Base-by-base conservation (phyloP, 352 stramenopile species). In the Nothophytophthora sp. region DNA sequence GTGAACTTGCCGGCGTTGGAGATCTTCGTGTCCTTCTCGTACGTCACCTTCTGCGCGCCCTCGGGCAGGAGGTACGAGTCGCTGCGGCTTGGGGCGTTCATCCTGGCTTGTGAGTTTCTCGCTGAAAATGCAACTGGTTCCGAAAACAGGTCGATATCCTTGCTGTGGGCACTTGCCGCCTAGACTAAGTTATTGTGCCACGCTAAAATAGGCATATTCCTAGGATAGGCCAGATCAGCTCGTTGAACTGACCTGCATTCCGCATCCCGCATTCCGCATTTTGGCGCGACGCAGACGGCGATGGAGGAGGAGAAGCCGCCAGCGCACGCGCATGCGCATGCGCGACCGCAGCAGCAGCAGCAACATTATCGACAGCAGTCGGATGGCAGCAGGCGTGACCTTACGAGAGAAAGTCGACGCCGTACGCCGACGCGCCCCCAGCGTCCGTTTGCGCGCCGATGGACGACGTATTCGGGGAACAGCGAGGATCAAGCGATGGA, bases 1-100 rank as follows among this genome's bases (percentile, higher is more conserved):
- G 89, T 98, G 66, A 99, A 99, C 40, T 96, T 98, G 49, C 96
- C 97, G 19, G 96, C 95, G 67, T 99, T 99, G 24, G 91, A 86
- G 50, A 99, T 97, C 79, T 99, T 98, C 23, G 95, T 98, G 71
- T 99, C 96, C 33, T 95, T 90, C 57, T 94, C 85, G 71, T 99
- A 99, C 55, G 86, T 88, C 43, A 98, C 90, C 62, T 97, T 98
- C 45, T 89, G 67, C 41, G 81, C 80, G 41, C 84, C 84, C 56
- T 95, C 84, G 15, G 84, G 84, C 63, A 95, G 76, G 67, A 92
- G 60, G 54, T 92, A 95, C 71, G 82, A 86, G 66, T 95, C 84
- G 55, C 72, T 91, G 23, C 84, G 80, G 60, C 69, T 83, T 58
- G 84, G 84, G 16, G 84, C 84, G 73, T 95, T 95, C 84, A 95